Percentiles rank a stretch among this genome's conserved stretches.
phyloP scores from a whole-genome alignment of 495 filamentous ascomycete species.

The Sporormia fimetaria region DNA sequence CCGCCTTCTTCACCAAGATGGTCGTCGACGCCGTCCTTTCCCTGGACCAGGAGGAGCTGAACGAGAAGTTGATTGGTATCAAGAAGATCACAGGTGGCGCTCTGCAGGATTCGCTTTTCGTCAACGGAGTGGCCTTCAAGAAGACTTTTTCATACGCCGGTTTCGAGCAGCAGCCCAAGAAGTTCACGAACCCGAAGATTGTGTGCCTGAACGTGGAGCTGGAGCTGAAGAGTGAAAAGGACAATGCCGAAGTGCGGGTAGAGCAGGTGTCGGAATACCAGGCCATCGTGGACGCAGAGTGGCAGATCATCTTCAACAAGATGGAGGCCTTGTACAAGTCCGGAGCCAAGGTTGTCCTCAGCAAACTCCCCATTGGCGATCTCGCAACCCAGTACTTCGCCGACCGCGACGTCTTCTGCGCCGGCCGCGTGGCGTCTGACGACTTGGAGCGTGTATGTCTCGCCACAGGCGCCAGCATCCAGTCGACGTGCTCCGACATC shows the following conservation, averaged over 20 bases:
- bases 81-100: constrained; percentile 97
- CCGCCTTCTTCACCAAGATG: constrained; percentile 97
- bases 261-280: constrained; percentile 99
- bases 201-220: constrained; percentile 95
- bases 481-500: constrained; percentile 96
- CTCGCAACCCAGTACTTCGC: constrained; percentile 94
- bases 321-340: constrained; percentile 86
- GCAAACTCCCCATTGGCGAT: constrained; percentile 95
- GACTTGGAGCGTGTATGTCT: constrained; percentile 95
- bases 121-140: constrained; percentile 98
- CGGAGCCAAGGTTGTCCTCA: constrained; percentile 90
- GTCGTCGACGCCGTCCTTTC: constrained; percentile 94
- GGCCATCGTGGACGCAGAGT: constrained; percentile 97
- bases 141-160: constrained; percentile 99
- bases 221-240: constrained; percentile 96
- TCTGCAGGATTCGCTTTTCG: constrained; percentile 90
- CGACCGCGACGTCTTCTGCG: constrained; percentile 97
- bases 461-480: constrained; percentile 82
- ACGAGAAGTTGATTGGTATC: constrained; percentile 94
- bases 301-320: constrained; percentile 99
- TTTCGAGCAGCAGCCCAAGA: constrained; percentile 98
- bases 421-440: constrained; percentile 81
- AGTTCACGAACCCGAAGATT: constrained; percentile 84
- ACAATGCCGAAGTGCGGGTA: constrained; percentile 95
- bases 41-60: constrained; percentile 94